Percentiles rank a stretch among this genome's conserved stretches.
Evolutionary conservation across 2,329 filamentous ascomycete species (phyloP).

Genomic region (Diaporthe capsici): DNA sequence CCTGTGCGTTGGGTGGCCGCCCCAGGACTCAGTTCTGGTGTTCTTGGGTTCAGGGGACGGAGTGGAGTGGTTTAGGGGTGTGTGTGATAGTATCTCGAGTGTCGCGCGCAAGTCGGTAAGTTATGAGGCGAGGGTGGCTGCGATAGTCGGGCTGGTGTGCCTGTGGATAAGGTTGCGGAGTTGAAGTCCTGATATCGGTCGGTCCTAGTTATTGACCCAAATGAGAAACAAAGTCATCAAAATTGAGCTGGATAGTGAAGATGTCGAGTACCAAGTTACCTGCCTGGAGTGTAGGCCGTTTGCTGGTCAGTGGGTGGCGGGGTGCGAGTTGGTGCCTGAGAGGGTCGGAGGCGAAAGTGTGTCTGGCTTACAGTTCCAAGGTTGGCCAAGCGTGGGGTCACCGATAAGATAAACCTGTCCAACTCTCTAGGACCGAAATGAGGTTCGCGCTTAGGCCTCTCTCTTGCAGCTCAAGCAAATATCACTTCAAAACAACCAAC

Average conservation of each 20-base stretch:
- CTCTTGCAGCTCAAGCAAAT: not conserved
- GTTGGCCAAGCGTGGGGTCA: not conserved
- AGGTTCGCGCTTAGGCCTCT: not conserved
- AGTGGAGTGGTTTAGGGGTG: not conserved
- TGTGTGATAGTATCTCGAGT: not conserved
- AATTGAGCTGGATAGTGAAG: not conserved
- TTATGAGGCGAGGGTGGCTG: not conserved
- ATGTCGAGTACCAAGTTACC: not conserved
- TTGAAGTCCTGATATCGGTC: not conserved
- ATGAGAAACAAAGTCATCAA: not conserved
- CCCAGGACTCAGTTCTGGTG: slow-evolving; percentile 7
- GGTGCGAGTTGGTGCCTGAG: slow-evolving; percentile 22
- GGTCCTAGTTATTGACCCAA: not conserved
- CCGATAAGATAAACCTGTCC: slow-evolving; percentile 17
- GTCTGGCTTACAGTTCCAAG: slow-evolving; percentile 3
- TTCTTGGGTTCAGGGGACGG: no score
- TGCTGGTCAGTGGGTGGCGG: slow-evolving; percentile 10
- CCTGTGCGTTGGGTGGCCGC: slow-evolving; percentile 30
- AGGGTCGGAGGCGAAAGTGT: not conserved
- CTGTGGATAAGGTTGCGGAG: not conserved
- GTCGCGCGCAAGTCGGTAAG: slow-evolving; percentile 8
- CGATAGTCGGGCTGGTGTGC: not conserved
- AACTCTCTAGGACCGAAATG: not conserved
- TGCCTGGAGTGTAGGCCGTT: slow-evolving; percentile 6
- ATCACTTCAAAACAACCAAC: not conserved